Evolutionary conservation across 73 alveolate genomes (phyloP), one percentile per base, ranked within the genome.

Genomic region (Effrenium voratum): DNA sequence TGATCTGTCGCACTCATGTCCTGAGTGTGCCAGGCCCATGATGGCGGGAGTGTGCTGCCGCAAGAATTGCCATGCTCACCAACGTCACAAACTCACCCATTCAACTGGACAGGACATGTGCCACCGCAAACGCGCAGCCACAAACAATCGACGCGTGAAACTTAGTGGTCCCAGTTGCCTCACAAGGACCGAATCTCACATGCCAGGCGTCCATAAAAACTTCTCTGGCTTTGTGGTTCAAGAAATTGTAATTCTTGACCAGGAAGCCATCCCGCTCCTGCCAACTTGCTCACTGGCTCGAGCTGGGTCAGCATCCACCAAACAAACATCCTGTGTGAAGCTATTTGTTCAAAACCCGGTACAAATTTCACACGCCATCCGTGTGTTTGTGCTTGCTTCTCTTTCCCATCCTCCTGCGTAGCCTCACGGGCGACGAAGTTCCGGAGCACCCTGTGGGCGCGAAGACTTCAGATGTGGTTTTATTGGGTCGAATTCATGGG

Each of bases 361-460:
- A 52, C 19, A 52, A 12, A 52, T 52, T 12, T 52, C 63, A 19
- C 19, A 52, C 19, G 19, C 26, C 19, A 52, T 52, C 8, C 63
- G 19, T 8, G 8, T 52, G 8, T 52, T 52, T 52, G 63, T 19
- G 72, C 72, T 55, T 55, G 49, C 82, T 12, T 34, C 68, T 22
- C 12, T 55, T 55, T 55, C 13, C 73, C 60, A 12, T 63, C 94
- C 97, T 90, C 97, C n/a, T 86, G 97, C 44, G 97, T 90, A 1
- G 97, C 97, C 63, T 90, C 97, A 5, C 97, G 82, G 10, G 97
- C 97, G 59, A 90, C 97, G 75, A 90, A 90, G 97, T 90, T 90
- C 75, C 75, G 97, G 13, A 90, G 87, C 16, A 90, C 10, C 97
- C 97, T 90, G 28, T 8, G 19, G 63, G n/a, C n/a, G n/a, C n/a